Evolutionary conservation across 2,329 filamentous ascomycete genomes (phyloP).

Genomic region (Colletotrichum acutatum): DNA sequence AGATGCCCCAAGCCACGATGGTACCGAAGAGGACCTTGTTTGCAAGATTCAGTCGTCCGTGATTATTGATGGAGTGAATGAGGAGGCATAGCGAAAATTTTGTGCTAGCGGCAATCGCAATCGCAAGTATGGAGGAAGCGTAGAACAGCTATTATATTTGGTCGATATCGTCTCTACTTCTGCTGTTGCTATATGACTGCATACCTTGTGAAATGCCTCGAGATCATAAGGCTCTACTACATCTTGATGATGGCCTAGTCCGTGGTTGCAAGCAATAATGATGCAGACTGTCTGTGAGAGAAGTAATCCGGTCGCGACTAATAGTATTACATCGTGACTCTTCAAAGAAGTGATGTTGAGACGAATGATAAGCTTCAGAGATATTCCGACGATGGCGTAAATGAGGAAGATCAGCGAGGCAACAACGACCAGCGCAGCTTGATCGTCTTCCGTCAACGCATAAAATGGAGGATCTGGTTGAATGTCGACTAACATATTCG

Average conservation of each 20-base stretch:
- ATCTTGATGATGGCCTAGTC: not conserved
- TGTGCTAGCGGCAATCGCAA: not conserved
- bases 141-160: not conserved
- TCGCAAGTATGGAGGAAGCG: not conserved
- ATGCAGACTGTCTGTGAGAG: not conserved
- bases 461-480: not conserved
- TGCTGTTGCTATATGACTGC: not conserved
- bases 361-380: slow-evolving; percentile 5
- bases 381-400: slow-evolving; percentile 7
- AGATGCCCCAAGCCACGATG: not conserved
- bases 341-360: slow-evolving; percentile 18
- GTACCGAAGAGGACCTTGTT: not conserved
- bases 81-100: not conserved
- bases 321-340: not conserved
- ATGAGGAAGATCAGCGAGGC: slow-evolving; percentile 1
- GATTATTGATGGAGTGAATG: slow-evolving; percentile 10
- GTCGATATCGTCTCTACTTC: not conserved
- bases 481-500: not conserved
- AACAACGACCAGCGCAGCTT: not conserved
- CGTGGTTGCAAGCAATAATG: not conserved
- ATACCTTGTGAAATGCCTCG: not conserved
- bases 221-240: not conserved
- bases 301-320: not conserved
- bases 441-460: not conserved
- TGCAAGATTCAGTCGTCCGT: not conserved